phyloP scores from a whole-genome alignment of 441 rosid genomes.

The Erodium moschatum region DNA sequence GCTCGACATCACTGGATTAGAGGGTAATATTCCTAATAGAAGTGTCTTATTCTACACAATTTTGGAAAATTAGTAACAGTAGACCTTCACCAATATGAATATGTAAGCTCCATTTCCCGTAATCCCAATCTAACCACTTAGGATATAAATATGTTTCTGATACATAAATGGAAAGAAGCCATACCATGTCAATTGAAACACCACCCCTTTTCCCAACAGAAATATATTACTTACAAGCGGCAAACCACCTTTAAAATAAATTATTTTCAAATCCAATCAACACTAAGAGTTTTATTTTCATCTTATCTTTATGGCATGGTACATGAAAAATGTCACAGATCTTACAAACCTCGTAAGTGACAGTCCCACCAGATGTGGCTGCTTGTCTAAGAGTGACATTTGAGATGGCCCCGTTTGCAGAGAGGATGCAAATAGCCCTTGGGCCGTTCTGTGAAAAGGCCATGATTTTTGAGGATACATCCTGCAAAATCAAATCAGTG shows the following conservation, averaged over 20 bases:
- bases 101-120: not conserved
- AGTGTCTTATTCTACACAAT: too few species aligned
- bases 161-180: not conserved
- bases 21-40: not conserved
- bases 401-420: constrained; percentile 61
- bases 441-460: constrained; percentile 48
- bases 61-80: not conserved
- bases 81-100: not conserved
- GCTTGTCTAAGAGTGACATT: constrained; percentile 49
- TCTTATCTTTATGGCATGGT: not conserved
- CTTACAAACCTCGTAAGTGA: constrained; percentile 48
- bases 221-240: not conserved
- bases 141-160: not conserved
- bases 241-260: not conserved
- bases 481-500: constrained; percentile 32
- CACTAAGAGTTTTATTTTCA: not conserved
- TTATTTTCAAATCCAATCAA: not conserved
- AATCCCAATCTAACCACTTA: not conserved
- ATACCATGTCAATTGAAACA: not conserved
- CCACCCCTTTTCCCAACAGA: not conserved
- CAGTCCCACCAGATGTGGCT: constrained; percentile 44
- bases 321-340: not conserved
- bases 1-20: not conserved
- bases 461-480: constrained; percentile 51
- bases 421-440: constrained; percentile 48